Conservation (phyloP, 495 filamentous ascomycete genomes). For the Penicillium desertorum region DNA sequence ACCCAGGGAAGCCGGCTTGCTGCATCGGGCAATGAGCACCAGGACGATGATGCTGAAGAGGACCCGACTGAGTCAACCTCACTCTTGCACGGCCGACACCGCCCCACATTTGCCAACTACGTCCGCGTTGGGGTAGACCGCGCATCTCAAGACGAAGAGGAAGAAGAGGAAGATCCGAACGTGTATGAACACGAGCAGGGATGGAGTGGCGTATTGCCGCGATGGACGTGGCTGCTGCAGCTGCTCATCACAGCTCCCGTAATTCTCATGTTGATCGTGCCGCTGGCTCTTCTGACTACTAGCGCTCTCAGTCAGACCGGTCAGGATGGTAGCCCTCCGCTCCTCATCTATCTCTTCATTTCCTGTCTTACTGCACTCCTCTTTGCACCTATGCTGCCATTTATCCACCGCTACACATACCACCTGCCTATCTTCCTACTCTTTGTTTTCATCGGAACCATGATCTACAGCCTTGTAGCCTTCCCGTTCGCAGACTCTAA, state of each 20-base stretch:
- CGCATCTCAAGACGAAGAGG: constrained; percentile 32
- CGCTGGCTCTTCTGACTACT: constrained; percentile 71
- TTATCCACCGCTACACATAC: constrained; percentile 81
- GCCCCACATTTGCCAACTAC: constrained; percentile 74
- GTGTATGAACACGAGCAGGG: constrained; percentile 78
- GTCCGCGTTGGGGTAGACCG: constrained; percentile 45
- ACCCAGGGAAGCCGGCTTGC: constrained; percentile 42
- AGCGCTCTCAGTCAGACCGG: constrained; percentile 76
- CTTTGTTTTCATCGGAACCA: constrained; percentile 68
- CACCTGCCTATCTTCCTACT: constrained; percentile 78
- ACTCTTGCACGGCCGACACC: constrained; percentile 60
- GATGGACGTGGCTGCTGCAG: constrained; percentile 83
- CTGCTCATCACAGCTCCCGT: constrained; percentile 79
- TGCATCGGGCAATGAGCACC: constrained; percentile 34
- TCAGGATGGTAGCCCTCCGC: constrained; percentile 66
- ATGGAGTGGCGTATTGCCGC: constrained; percentile 77
- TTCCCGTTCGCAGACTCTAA: constrained; percentile 83
- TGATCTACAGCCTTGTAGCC: constrained; percentile 82
- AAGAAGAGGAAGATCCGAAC: constrained; percentile 38
- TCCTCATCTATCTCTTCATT: constrained; percentile 69
- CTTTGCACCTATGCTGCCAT: constrained; percentile 76
- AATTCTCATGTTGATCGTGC: constrained; percentile 68
- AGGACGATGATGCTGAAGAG: constrained; percentile 49
- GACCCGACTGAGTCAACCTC: constrained; percentile 77
- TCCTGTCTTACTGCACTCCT: constrained; percentile 66